Conservation (phyloP, 768 basidiomycete species). For the Nevesoporus exiguus region DNA sequence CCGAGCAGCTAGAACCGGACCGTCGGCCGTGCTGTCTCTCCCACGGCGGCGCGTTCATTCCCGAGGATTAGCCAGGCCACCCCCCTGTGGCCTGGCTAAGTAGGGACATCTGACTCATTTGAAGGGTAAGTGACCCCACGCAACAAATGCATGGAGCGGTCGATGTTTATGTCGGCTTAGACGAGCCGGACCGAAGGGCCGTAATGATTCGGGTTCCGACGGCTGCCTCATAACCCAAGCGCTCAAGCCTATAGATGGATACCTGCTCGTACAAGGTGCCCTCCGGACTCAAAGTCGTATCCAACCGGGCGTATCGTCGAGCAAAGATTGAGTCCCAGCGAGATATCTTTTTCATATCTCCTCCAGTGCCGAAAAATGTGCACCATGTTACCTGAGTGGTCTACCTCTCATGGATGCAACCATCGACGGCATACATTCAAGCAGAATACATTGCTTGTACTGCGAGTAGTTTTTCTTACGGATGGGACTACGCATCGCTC, state of each 20-base stretch:
- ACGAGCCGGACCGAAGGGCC: neutral
- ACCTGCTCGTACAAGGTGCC: constrained; percentile 79
- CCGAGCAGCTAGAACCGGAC: too few species aligned
- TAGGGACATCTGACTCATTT: too few species aligned
- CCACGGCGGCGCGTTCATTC: neutral
- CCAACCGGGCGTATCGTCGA: constrained; percentile 76
- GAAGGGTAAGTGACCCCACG: too few species aligned
- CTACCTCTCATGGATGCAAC: neutral
- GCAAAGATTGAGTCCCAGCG: constrained; percentile 45
- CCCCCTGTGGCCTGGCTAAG: neutral
- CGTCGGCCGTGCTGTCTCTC: neutral
- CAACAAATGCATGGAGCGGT: too few species aligned
- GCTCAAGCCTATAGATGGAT: neutral
- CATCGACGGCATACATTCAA: neutral
- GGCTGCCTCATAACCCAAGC: too few species aligned
- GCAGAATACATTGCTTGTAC: too few species aligned
- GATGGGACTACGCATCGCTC: too few species aligned
- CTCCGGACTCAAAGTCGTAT: constrained; percentile 54
- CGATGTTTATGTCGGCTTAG: too few species aligned
- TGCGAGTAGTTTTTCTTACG: too few species aligned
- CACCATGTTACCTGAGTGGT: neutral
- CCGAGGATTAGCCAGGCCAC: neutral
- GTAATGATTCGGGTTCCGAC: neutral
- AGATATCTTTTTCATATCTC: neutral
- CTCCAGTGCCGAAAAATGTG: neutral